Evolutionary conservation across 768 basidiomycete genomes (phyloP), one percentile per base, ranked within the genome.

Genomic region (Tricholoma furcatifolium): DNA sequence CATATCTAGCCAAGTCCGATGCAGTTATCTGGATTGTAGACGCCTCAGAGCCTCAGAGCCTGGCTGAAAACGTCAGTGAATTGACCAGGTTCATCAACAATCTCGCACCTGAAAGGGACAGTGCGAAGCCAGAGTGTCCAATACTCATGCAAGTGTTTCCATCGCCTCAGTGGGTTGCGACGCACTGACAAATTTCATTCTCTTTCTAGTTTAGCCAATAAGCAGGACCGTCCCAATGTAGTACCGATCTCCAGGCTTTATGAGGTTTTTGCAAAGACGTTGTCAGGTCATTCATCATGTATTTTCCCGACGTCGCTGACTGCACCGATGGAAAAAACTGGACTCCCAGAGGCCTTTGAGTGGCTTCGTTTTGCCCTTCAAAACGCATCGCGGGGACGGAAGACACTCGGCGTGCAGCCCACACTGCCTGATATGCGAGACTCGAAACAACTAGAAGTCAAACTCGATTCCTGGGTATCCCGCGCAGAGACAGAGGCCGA

Each of bases 21-120:
- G 84, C 81, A 31, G 68, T 87, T 62, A 77, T 87, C 58, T 87
- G 83, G 75, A 70, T 84, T n/a, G 79, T 87, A 27, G 83, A 87
- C 63, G 78, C 78, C 35, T 72, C 71, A 50, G 79, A 82, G 57
- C 65, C 43, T 11, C 30, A 46, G n/a, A 69, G 76, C 40, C 67
- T 86, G 17, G 50, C 66, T 1, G 82, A 84, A 63, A 83, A 79
- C 36, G 72, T 77, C 4, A 75, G 82, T 45, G 71, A 73, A 44
- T 69, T 88, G 11, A 59, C 70, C 44, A 59, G 70, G 41, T 67
- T 80, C 62, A 56, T 83, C 32, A 66, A 24, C 9, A 41, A 36
- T 8, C 7, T 61, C 12, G 57, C 63, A 39, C 11, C 31, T 8
- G 55, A 44, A 21, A 50, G 56, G 2, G 36, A 45, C 9, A 36